Evolutionary conservation across 2,329 filamentous ascomycete genomes (phyloP).

Genomic region (Pseudocercospora fuligena): DNA sequence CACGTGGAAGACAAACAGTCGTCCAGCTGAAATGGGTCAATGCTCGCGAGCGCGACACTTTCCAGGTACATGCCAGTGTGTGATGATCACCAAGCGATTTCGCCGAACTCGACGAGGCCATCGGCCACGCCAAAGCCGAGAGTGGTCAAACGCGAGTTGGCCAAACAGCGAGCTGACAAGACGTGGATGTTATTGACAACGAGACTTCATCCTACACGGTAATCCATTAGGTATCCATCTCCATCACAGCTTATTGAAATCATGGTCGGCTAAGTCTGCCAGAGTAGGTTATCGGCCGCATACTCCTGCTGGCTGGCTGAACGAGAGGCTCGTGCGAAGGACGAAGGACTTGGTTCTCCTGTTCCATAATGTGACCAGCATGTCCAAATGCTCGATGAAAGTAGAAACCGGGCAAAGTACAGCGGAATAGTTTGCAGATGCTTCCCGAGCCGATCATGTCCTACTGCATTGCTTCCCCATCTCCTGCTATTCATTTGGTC

Average conservation of each 20-base stretch:
- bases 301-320: too few relatives aligned
- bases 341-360: too few relatives aligned
- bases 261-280: neutral
- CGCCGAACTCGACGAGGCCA: neutral
- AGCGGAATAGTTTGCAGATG: too few relatives aligned
- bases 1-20: neutral
- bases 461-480: too few relatives aligned
- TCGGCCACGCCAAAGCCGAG: neutral
- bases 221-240: neutral
- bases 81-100: neutral
- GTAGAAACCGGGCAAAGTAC: too few relatives aligned
- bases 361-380: too few relatives aligned
- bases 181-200: too few relatives aligned
- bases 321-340: too few relatives aligned
- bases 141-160: neutral
- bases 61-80: neutral
- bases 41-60: neutral
- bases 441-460: too few relatives aligned
- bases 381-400: too few relatives aligned
- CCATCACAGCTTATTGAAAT: neutral
- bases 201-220: neutral
- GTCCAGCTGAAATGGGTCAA: neutral
- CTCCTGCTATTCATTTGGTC: too few relatives aligned
- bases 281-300: neutral
- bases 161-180: neutral